Evolutionary conservation across 78 protist species (phyloP), one percentile per base, ranked within the genome.

Genomic region (Dictyostelium capitatum): DNA sequence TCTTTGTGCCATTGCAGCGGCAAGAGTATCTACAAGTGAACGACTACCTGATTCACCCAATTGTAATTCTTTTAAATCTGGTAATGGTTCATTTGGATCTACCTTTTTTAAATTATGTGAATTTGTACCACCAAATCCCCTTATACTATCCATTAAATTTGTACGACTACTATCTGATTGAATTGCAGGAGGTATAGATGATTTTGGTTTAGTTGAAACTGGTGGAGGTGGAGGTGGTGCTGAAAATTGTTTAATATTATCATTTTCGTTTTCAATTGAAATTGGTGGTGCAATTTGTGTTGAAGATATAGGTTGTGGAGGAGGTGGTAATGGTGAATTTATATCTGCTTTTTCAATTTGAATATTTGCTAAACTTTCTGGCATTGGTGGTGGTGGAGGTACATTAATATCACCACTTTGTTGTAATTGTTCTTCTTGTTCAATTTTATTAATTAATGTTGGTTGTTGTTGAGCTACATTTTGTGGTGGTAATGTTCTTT

Each of bases 301-400:
- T 41, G 83, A 28, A 4, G 65, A 10, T 30, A n/a, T 43, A 9
- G 82, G 82, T 25, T 9, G 20, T 23, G 46, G 32, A 10, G 80
- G 72, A 3, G 90, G 81, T 25, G 70, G 79, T 70, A 78, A 78
- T 46, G 79, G 79, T 43, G 79, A 37, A 43, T 73, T 37, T 20
- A 28, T 32, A 73, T 46, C 79, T 6, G 47, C 79, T 46, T 51
- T 32, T 11, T n/a, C 57, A 46, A 32, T 3, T 20, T 28, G 48
- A 20, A 73, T n/a, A 10, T 73, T 56, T 7, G 51, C 56, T 15
- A 73, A n/a, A 43, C n/a, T n/a, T 14, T 47, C 90, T 14, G 37
- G 7, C 54, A 56, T 62, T 50, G 90, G 90, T 19, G 90, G 90
- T 10, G 80, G 90, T n/a, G 90, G 90, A 48, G 91, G 91, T 46